Percentiles rank a stretch among this genome's conserved stretches.
phyloP scores from a whole-genome alignment of 2,329 filamentous ascomycete species.

The Claviceps sp. region DNA sequence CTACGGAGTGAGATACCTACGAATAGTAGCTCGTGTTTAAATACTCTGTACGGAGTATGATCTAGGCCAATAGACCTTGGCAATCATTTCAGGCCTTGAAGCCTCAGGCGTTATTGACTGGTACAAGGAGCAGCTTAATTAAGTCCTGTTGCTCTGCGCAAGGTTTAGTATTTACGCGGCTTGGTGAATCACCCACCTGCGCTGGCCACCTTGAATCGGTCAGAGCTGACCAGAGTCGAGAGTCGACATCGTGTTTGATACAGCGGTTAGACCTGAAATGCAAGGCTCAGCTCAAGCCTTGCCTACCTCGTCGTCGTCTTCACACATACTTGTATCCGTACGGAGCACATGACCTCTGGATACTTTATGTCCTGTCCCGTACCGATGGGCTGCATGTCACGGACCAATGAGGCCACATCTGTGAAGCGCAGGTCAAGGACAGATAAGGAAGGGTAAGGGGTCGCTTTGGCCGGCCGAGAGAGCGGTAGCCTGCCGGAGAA shows the following conservation, averaged over 20 bases:
- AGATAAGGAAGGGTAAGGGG: background rate
- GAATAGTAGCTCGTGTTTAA: background rate
- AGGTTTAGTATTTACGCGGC: background rate
- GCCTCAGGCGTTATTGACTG: conserved; percentile 1
- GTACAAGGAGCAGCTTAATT: background rate
- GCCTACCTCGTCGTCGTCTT: background rate
- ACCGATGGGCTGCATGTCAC: background rate
- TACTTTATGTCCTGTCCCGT: background rate
- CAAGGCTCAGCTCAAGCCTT: background rate
- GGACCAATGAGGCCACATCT: background rate
- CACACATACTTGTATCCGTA: background rate
- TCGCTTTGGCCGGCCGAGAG: conserved; percentile 5
- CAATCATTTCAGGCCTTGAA: background rate
- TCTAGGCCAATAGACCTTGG: conserved; percentile 1
- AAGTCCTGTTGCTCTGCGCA: background rate
- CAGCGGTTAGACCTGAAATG: background rate
- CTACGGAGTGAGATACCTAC: too few species aligned
- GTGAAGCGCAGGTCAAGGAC: background rate
- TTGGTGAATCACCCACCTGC: background rate
- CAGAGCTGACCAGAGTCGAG: background rate
- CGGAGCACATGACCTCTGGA: background rate
- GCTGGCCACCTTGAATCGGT: background rate
- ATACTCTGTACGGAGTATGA: background rate
- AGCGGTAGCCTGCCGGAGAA: conserved; percentile 3
- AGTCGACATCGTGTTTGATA: background rate